Conservation (phyloP, 2,329 filamentous ascomycete species). For the Aspergillus terreus region DNA sequence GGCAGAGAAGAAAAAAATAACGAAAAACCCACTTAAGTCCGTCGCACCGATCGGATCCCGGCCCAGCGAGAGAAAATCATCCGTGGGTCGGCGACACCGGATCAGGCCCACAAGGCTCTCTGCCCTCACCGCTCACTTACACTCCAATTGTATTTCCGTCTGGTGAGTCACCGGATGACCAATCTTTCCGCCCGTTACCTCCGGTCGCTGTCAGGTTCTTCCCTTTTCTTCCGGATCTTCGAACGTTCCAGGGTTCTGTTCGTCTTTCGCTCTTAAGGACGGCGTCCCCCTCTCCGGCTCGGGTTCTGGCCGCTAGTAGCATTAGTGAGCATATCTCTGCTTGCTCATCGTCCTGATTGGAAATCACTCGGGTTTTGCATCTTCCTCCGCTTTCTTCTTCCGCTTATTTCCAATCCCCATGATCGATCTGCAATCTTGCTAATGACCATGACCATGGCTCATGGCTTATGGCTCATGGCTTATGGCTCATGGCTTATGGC, state of each 20-base stretch:
- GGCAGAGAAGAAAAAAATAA: not conserved
- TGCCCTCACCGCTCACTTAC: conserved; percentile 4
- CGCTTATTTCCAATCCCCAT: too few relatives aligned
- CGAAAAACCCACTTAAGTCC: conserved; percentile 5
- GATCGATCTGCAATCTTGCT: too few relatives aligned
- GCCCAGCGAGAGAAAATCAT: not conserved
- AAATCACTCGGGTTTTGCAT: too few relatives aligned
- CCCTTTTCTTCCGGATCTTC: not conserved
- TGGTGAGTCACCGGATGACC: conserved; percentile 21
- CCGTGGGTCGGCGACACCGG: not conserved
- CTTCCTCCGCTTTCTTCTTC: too few relatives aligned
- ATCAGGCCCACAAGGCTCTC: not conserved
- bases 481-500: too few relatives aligned
- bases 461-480: too few relatives aligned
- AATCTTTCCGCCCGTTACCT: conserved; percentile 18
- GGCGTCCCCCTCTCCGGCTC: not conserved
- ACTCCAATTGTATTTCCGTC: not conserved
- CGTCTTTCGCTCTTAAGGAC: not conserved
- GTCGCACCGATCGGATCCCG: conserved; percentile 12
- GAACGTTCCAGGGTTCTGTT: conserved; percentile 9
- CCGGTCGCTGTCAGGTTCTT: not conserved
- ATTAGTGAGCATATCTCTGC: too few relatives aligned
- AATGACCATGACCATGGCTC: too few relatives aligned
- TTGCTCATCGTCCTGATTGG: too few relatives aligned
- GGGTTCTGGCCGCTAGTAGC: too few relatives aligned